Percentiles rank a stretch among this genome's conserved stretches.
Evolutionary conservation across 2,329 filamentous ascomycete genomes (phyloP).

Genomic region (Venturiaceae sp.): DNA sequence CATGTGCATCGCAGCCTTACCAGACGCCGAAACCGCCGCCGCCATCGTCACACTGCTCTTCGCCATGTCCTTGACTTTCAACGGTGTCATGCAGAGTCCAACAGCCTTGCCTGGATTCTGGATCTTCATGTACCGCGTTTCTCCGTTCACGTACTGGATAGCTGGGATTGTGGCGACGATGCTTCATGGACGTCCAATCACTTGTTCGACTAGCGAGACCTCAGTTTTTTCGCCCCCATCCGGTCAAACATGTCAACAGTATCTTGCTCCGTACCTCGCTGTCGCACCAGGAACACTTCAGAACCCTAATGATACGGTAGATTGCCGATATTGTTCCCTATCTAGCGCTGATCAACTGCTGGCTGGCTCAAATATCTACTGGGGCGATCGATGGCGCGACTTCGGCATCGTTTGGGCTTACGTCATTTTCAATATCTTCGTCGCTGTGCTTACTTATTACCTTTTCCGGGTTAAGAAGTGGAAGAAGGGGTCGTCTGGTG

Average conservation of each 20-base stretch:
- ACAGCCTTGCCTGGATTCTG: slow-evolving; percentile 57
- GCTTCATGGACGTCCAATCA: slow-evolving; percentile 36
- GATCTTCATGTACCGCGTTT: slow-evolving; percentile 66
- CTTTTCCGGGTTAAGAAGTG: slow-evolving; percentile 20
- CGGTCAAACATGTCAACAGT: slow-evolving; percentile 32
- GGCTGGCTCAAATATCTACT: slow-evolving; percentile 29
- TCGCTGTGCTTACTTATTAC: slow-evolving; percentile 52
- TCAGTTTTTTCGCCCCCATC: slow-evolving; percentile 29
- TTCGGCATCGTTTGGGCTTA: slow-evolving; percentile 62
- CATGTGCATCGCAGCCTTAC: slow-evolving; percentile 62
- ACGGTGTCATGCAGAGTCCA: slow-evolving; percentile 49
- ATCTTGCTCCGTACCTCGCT: slow-evolving; percentile 32
- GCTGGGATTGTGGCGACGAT: slow-evolving; percentile 27
- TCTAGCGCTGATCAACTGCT: slow-evolving; percentile 39
- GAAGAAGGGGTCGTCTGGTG: slow-evolving; percentile 1
- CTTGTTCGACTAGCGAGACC: slow-evolving; percentile 34
- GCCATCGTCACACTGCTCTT: slow-evolving; percentile 52
- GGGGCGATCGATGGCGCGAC: slow-evolving; percentile 52
- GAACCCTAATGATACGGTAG: slow-evolving; percentile 31
- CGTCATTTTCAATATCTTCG: slow-evolving; percentile 52
- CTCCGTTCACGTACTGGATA: slow-evolving; percentile 56
- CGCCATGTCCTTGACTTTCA: slow-evolving; percentile 51
- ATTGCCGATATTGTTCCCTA: slow-evolving; percentile 42
- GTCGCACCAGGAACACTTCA: slow-evolving; percentile 30
- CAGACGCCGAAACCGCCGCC: slow-evolving; percentile 57